Percentiles rank a stretch among this genome's conserved stretches.
Evolutionary conservation across 495 filamentous ascomycete species (phyloP).

Genomic region (Hypoxylon perforatum): DNA sequence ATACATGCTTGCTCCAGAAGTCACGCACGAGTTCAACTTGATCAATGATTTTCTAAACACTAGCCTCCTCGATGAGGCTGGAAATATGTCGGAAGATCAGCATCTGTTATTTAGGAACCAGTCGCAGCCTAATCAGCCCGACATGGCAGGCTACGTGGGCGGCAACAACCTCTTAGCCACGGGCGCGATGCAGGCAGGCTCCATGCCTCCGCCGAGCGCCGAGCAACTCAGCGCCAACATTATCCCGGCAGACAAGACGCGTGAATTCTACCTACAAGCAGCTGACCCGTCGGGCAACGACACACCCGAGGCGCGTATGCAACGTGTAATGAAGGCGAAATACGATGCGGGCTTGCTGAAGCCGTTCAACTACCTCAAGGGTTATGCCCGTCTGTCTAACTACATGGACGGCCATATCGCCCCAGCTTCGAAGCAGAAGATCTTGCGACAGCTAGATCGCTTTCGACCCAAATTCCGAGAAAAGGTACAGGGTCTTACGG

Average conservation of each 20-base stretch:
- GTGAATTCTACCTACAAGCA: constrained; percentile 96
- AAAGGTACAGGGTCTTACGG: constrained; percentile 88
- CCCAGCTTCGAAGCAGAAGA: constrained; percentile 81
- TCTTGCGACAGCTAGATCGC: constrained; percentile 86
- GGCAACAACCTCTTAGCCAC: constrained; percentile 54
- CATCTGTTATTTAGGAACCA: constrained; percentile 49
- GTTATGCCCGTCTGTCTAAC: constrained; percentile 85
- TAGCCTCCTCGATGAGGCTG: constrained; percentile 83
- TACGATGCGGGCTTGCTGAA: constrained; percentile 93
- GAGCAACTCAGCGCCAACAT: constrained; percentile 66
- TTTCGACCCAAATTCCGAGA: constrained; percentile 97
- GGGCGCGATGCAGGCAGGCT: constrained; percentile 49
- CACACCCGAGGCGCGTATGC: constrained; percentile 92
- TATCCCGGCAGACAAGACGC: constrained; percentile 80
- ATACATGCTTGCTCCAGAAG: constrained; percentile 95
- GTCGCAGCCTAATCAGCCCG: constrained; percentile 45
- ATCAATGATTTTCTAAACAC: constrained; percentile 95
- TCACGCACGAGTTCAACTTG: constrained; percentile 94
- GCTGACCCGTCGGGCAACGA: constrained; percentile 94
- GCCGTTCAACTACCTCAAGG: constrained; percentile 98
- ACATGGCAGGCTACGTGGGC: constrained; percentile 47
- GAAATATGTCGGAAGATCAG: constrained; percentile 70
- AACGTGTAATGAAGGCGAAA: constrained; percentile 92
- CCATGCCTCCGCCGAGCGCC: constrained; percentile 59
- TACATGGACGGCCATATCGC: constrained; percentile 93